Percentiles rank a stretch among this genome's conserved stretches.
phyloP scores from a whole-genome alignment of 192 early-diverging fungal genomes.

The Dissophora globulifera region DNA sequence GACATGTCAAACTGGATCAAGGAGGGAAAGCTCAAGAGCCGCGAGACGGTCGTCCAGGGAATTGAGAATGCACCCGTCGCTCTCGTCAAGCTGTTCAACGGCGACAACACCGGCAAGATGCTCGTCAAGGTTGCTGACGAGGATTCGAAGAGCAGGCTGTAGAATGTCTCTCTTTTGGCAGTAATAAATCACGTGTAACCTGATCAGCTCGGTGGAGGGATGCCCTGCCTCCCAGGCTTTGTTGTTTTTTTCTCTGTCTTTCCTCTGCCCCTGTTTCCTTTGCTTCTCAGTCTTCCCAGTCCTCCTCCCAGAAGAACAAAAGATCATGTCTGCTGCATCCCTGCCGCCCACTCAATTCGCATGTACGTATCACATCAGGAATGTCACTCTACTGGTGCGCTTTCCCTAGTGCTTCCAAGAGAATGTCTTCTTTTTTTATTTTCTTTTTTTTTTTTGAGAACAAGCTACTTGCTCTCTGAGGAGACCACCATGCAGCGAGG shows the following conservation, averaged over 20 bases:
- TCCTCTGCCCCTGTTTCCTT: conserved; percentile 18
- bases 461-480: background rate
- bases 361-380: conserved; percentile 50
- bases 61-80: conserved; percentile 63
- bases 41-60: conserved; percentile 55
- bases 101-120: conserved; percentile 65
- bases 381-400: too few relatives aligned
- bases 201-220: background rate
- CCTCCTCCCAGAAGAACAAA: conserved; percentile 19
- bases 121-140: conserved; percentile 57
- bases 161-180: too few relatives aligned
- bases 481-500: too few relatives aligned
- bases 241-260: conserved; percentile 9
- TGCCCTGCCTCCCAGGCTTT: background rate
- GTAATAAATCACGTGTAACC: conserved; percentile 10
- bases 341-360: conserved; percentile 64
- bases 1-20: conserved; percentile 60
- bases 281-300: conserved; percentile 23
- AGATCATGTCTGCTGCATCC: conserved; percentile 53
- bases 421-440: too few relatives aligned
- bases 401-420: too few relatives aligned
- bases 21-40: conserved; percentile 57
- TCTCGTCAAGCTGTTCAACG: conserved; percentile 59
- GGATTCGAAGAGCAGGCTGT: conserved; percentile 46
- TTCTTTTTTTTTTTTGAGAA: too few relatives aligned